Base-by-base conservation (phyloP, 345 rosid species). In the Linum usitatissimum region DNA sequence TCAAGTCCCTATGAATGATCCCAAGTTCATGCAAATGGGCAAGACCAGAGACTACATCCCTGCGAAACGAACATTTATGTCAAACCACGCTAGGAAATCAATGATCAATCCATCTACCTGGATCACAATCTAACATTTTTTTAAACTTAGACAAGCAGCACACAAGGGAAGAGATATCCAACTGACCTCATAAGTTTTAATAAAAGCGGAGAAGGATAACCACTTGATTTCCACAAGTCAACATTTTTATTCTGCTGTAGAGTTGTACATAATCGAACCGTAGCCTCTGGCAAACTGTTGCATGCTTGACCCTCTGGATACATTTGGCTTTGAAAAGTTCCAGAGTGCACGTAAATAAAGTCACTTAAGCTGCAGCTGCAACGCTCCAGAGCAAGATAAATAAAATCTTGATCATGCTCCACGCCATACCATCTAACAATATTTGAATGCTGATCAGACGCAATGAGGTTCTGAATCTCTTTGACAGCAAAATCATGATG, bases 21-120 rank as follows among this genome's bases (percentile, higher is more conserved):
- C 97, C 99, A 72, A 93, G 67, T 61, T 90, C 90, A 63, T 93
- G 99, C 73, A 93, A 78, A 75, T 90, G 99, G 15, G 72, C 83
- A 66, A 93, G 84, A 53, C 99, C 99, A 54, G 75, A 83, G 72
- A 87, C 90, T 65, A 90, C 62, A 82, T 93, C 88, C 84, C 97
- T 93, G 78, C 58, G 45, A 57, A 61, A 68, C 55, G 66, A 9
- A 54, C 51, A 45, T 15, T 12, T 45, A 10, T 45, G 38, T 34
- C 38, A 34, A 34, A 7, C 1, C 4, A 34, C 3, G 38, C 8
- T 1, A 23, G 28, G 38, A 34, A 7, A 34, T 34, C 38, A 34
- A 34, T 34, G n/a, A n/a, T n/a, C 36, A 34, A 34, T 34, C 38
- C 8, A 34, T 34, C 38, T 34, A 34, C 38, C 38, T 34, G 38